phyloP scores from a whole-genome alignment of 2,329 filamentous ascomycete species.

The Chalara sp. region DNA sequence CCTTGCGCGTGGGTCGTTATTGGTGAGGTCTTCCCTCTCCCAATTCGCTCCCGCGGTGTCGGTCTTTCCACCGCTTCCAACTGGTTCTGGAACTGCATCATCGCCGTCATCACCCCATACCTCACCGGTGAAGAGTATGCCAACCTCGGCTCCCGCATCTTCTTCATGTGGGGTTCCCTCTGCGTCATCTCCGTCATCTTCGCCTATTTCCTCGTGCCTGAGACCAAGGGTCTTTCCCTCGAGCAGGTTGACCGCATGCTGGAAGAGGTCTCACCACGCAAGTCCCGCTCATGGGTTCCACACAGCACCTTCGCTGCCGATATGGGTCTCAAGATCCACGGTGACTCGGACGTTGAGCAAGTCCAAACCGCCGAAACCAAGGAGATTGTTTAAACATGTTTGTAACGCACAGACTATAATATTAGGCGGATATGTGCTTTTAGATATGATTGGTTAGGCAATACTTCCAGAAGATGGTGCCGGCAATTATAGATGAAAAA shows the following conservation, averaged over 20 bases:
- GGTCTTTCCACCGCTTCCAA: constrained; percentile 81
- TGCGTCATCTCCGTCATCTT: constrained; percentile 47
- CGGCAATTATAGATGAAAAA: background rate
- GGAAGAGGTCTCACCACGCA: constrained; percentile 33
- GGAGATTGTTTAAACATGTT: background rate
- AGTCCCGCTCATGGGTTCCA: background rate
- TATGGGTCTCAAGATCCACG: background rate
- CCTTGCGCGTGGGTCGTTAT: constrained; percentile 72
- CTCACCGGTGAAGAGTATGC: constrained; percentile 45
- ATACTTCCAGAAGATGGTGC: background rate
- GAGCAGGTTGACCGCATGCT: constrained; percentile 58
- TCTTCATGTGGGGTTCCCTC: constrained; percentile 53
- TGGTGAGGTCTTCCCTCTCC: constrained; percentile 84
- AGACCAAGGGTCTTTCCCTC: constrained; percentile 64
- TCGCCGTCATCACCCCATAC: constrained; percentile 64
- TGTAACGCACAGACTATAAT: background rate
- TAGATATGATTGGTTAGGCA: background rate
- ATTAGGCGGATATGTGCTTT: background rate
- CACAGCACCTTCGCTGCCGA: background rate
- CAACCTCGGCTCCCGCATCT: constrained; percentile 7
- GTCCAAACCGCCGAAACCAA: background rate
- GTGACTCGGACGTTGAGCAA: background rate
- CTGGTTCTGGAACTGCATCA: constrained; percentile 78
- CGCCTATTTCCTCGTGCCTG: constrained; percentile 54
- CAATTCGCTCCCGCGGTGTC: constrained; percentile 82